Conservation (phyloP, 2,329 filamentous ascomycete genomes). For the Emmonsiellopsis sp. region DNA sequence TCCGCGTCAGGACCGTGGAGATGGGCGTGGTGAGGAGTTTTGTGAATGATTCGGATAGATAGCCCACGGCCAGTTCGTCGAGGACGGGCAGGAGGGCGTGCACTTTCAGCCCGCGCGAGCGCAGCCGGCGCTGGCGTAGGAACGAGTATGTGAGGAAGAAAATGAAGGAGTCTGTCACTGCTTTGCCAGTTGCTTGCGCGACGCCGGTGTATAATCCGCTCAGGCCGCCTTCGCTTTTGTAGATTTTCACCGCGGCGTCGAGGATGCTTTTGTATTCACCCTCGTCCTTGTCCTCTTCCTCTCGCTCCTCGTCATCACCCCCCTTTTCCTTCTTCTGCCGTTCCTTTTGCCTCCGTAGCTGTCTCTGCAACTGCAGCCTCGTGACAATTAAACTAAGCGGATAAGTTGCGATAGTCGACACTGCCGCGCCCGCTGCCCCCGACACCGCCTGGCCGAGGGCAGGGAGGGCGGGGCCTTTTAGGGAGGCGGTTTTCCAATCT, state of each 20-base stretch:
- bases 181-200: slow-evolving; percentile 55
- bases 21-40: slow-evolving; percentile 72
- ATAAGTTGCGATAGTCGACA: slow-evolving; percentile 70
- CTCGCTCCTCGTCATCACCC: slow-evolving; percentile 28
- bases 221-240: slow-evolving; percentile 58
- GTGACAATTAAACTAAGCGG: slow-evolving; percentile 76
- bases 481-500: slow-evolving; percentile 23
- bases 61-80: slow-evolving; percentile 65
- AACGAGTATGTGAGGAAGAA: slow-evolving; percentile 76
- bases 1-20: slow-evolving; percentile 70
- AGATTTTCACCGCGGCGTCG: slow-evolving; percentile 64
- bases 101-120: slow-evolving; percentile 19
- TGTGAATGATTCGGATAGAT: slow-evolving; percentile 61
- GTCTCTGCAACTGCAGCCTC: slow-evolving; percentile 68
- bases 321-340: slow-evolving; percentile 18
- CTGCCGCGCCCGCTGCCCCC: slow-evolving; percentile 65
- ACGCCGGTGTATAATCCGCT: slow-evolving; percentile 61
- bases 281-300: slow-evolving; percentile 18
- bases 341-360: slow-evolving; percentile 35
- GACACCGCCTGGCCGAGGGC: slow-evolving; percentile 74
- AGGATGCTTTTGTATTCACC: slow-evolving; percentile 55
- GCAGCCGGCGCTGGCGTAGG: slow-evolving; percentile 37
- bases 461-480: slow-evolving; percentile 45
- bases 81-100: slow-evolving; percentile 44
- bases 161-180: slow-evolving; percentile 65